phyloP scores from a whole-genome alignment of 179 eudicot genomes.

The Beta lomatogona region DNA sequence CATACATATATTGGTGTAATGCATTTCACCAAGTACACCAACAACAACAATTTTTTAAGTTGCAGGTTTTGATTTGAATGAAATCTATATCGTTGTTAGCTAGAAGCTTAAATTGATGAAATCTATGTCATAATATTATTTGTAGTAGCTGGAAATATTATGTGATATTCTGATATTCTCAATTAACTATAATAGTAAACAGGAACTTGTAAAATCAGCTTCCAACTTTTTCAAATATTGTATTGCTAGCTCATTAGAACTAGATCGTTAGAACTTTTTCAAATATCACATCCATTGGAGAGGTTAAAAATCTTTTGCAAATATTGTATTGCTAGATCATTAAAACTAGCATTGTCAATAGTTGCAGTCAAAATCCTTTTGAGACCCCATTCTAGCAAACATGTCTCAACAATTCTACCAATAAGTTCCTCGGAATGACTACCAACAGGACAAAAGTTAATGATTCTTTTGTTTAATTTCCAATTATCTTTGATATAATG shows the following conservation, averaged over 20 bases:
- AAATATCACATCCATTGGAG: not conserved
- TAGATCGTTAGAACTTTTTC: too few species aligned
- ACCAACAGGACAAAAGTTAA: slow-evolving; percentile 3
- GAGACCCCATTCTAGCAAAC: slow-evolving; percentile 27
- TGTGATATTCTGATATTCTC: fast-evolving
- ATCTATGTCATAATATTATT: too few species aligned
- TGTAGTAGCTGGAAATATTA: too few species aligned
- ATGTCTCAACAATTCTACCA: slow-evolving; percentile 19
- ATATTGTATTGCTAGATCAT: slow-evolving; percentile 26
- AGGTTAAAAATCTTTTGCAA: slow-evolving; percentile 15
- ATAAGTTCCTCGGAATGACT: slow-evolving; percentile 25
- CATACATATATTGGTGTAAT: too few species aligned
- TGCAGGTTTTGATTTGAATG: too few species aligned
- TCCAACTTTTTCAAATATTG: slow-evolving; percentile 14
- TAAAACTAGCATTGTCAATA: slow-evolving; percentile 34
- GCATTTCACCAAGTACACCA: too few species aligned
- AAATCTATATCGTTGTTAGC: too few species aligned
- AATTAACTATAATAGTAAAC: too few species aligned
- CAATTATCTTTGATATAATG: slow-evolving; percentile 9
- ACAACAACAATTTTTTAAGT: too few species aligned
- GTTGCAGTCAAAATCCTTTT: slow-evolving; percentile 21
- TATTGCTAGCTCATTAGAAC: too few species aligned
- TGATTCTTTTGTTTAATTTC: slow-evolving; percentile 4
- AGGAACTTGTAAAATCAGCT: not conserved
- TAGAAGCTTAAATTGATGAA: too few species aligned